Evolutionary conservation across 1,139 yeast genomes (phyloP), one percentile per base, ranked within the genome.

Genomic region (Kodamaea suecica): DNA sequence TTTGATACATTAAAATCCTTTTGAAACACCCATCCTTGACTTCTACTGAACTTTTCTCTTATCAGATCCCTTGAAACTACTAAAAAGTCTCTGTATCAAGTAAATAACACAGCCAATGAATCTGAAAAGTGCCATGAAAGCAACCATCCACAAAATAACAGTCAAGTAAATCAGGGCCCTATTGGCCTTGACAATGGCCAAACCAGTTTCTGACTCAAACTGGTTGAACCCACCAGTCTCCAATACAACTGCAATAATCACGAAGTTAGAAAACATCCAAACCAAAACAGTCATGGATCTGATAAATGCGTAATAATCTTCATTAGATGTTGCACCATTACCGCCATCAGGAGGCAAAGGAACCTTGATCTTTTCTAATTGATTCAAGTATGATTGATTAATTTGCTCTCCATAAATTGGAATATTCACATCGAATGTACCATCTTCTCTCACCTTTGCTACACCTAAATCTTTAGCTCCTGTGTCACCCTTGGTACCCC

Each of bases 221-320:
- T 68, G 72, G 37, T 61, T 57, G 37, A 79, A 55, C 19, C 90
- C 82, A 25, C 85, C 87, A 0, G 86, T 77, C 47, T 80, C 79
- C 33, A 84, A 70, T 3, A 86, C 88, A 7, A 82, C 69, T 5
- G 92, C 85, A 34, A 82, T 75, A 31, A 86, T 67, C 15, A 80
- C 70, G 41, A 83, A 82, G 55, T 86, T 86, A 13, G 87, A 72
- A 38, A 84, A 63, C 58, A 85, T 78, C 95, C 95, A 86, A 11
- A 81, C 63, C 41, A 85, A 71, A 25, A 86, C 85, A 7, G 90
- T 79, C 72, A 84, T 74, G 4, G 95, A 84, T 57, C 95, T 75
- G 55, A 85, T 73, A 47, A 80, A 73, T 0, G 94, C 94, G 56
- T 80, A 84, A 59, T 83, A 86, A 56, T 83, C 84, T 48, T 84